Percentiles rank a stretch among this genome's conserved stretches.
phyloP scores from a whole-genome alignment of 306 rosid genomes.

The Citrullus amarus region DNA sequence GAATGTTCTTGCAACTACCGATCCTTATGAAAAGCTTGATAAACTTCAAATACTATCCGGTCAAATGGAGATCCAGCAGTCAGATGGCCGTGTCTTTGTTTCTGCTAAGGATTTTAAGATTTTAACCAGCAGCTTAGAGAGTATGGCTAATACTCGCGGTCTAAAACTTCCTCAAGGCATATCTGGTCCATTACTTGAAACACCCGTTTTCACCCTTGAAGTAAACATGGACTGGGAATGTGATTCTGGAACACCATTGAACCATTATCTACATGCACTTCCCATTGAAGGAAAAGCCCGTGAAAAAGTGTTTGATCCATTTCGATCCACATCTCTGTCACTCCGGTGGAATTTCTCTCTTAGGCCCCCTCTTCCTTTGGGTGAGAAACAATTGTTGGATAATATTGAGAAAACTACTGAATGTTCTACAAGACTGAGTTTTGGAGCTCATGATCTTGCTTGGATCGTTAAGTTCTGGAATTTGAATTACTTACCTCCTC shows the following conservation, averaged over 20 bases:
- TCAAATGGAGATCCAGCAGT: slow-evolving; percentile 77
- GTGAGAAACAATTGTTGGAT: slow-evolving; percentile 32
- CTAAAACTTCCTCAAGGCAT: slow-evolving; percentile 62
- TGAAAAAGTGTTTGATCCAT: slow-evolving; percentile 77
- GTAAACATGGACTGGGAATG: slow-evolving; percentile 95
- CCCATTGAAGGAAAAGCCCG: slow-evolving; percentile 78
- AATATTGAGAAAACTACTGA: slow-evolving; percentile 35
- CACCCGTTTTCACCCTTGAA: slow-evolving; percentile 68
- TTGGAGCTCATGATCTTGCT: slow-evolving; percentile 98
- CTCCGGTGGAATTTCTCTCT: slow-evolving; percentile 86
- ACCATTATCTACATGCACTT: slow-evolving; percentile 84
- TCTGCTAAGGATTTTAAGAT: slow-evolving; percentile 70
- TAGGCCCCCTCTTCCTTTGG: slow-evolving; percentile 41
- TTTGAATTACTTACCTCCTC: slow-evolving; percentile 82
- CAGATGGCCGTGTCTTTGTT: slow-evolving; percentile 69
- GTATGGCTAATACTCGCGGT: slow-evolving; percentile 72
- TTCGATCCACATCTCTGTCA: slow-evolving; percentile 84
- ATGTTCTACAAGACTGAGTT: slow-evolving; percentile 60
- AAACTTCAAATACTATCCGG: slow-evolving; percentile 61
- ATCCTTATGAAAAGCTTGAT: slow-evolving; percentile 94
- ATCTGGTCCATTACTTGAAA: slow-evolving; percentile 66
- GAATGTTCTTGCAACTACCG: slow-evolving; percentile 70
- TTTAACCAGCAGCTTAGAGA: slow-evolving; percentile 78
- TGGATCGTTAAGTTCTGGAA: slow-evolving; percentile 74
- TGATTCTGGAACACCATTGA: slow-evolving; percentile 78